A percentile compares a stretch with the other conserved stretches of the same genome.
phyloP scores from a whole-genome alignment of 768 basidiomycete genomes.

The Rhizopogon vinicolor region DNA sequence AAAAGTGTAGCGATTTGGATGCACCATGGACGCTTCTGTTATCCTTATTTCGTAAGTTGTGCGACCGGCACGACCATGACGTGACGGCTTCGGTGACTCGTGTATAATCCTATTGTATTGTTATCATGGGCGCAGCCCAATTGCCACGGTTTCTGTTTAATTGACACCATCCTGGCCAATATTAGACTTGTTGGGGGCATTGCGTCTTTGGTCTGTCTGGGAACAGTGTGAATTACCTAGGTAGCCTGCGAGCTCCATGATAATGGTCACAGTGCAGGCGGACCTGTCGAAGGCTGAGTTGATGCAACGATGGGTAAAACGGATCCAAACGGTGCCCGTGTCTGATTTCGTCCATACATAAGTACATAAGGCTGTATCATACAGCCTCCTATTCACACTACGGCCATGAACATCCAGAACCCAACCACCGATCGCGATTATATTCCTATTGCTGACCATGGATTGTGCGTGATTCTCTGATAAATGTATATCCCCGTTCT shows the following conservation, averaged over 20 bases:
- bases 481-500: conserved; percentile 4
- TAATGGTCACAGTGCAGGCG: background rate
- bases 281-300: background rate
- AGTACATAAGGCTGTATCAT: background rate
- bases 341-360: background rate
- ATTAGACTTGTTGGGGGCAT: background rate
- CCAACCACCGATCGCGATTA: conserved; percentile 60
- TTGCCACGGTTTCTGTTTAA: too few species aligned
- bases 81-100: background rate
- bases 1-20: conserved; percentile 33
- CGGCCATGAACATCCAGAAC: conserved; percentile 49
- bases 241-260: background rate
- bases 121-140: background rate
- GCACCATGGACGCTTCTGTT: conserved; percentile 10
- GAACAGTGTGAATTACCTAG: background rate
- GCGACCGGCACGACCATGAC: conserved; percentile 1
- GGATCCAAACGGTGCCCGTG: background rate
- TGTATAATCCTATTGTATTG: background rate
- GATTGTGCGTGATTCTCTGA: conserved; percentile 45
- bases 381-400: background rate
- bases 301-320: background rate
- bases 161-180: background rate
- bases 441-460: conserved; percentile 75
- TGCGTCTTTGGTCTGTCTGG: conserved; percentile 2
- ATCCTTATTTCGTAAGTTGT: conserved; percentile 18